phyloP scores from a whole-genome alignment of 73 alveolate genomes.

The Tetrahymena borealis region DNA sequence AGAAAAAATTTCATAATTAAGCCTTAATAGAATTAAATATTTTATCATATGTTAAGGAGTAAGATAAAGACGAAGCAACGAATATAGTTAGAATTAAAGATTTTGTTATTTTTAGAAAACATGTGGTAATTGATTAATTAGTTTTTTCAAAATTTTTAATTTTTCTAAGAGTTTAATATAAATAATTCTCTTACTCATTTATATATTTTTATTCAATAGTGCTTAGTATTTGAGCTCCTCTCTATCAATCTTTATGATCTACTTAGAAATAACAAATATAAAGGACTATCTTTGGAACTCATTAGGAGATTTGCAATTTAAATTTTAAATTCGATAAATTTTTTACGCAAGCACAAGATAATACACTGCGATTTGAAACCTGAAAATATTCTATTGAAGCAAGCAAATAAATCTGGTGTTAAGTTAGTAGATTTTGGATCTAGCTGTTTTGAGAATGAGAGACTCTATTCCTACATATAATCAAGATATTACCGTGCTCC shows the following conservation, averaged over 20 bases:
- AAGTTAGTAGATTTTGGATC: conserved; percentile 77
- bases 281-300: conserved; percentile 71
- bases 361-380: conserved; percentile 90
- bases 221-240: conserved; percentile 55
- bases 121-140: conserved; percentile 49
- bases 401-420: conserved; percentile 51
- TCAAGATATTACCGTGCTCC: conserved; percentile 71
- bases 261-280: conserved; percentile 64
- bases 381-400: conserved; percentile 76
- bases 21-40: conserved; percentile 76
- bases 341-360: conserved; percentile 46
- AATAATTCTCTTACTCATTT: too few species aligned
- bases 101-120: conserved; percentile 68
- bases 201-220: too few species aligned
- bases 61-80: conserved; percentile 25
- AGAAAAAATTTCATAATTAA: conserved; percentile 56
- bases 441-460: conserved; percentile 58
- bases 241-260: conserved; percentile 80
- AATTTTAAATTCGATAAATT: conserved; percentile 57
- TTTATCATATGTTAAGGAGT: conserved; percentile 44
- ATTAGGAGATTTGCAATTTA: conserved; percentile 88
- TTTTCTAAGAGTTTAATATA: conserved; percentile 34
- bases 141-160: conserved; percentile 34
- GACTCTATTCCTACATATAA: conserved; percentile 58
- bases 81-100: conserved; percentile 55